Base-by-base conservation (phyloP, 352 stramenopile species). In the Aphanomyces stellatus region DNA sequence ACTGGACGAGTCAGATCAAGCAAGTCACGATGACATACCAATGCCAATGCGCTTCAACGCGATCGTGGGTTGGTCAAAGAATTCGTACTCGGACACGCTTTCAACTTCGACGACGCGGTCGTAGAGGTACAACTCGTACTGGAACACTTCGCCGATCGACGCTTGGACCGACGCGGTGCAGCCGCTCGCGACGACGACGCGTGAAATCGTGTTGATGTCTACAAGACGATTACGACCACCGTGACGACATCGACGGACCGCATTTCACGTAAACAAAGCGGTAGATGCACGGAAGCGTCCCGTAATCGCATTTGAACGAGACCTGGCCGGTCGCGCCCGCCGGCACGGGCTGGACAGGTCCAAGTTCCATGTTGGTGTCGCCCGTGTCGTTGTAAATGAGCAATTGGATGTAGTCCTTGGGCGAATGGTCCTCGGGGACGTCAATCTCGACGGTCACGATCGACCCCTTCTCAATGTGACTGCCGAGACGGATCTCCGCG, bases 111-210 rank as follows among this genome's bases (percentile, higher is more conserved):
- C 83, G 4, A 94, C 83, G 6, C 85, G 85, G 42, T 94, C 82
- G 60, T 94, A 94, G 59, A 94, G 69, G 65, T 85, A 94, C 65
- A 94, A 65, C 59, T 94, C 85, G 65, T 92, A 94, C 76, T 94
- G 85, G 71, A 94, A 92, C 31, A 94, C 91, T 71, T 94, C 85
- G 6, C 84, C 84, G 25, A 94, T 84, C 2, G 82, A 92, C 17
- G 82, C 78, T 62, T 94, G 83, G 5, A 94, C 82, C 8, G 91
- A 76, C 4, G 85, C 85, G 57, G 91, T 94, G 71, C 85, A 94
- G 31, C 85, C 85, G 59, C 85, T 94, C 6, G 85, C 85, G 1
- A 94, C 81, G n/a, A 94, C 85, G 31, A 88, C 70, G 27, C 85
- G 73, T 4, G 81, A 88, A 62, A 94, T 91, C 28, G 79, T 87